phyloP scores from a whole-genome alignment of 73 alveolate species.

The Paramecium tetraurelia region DNA sequence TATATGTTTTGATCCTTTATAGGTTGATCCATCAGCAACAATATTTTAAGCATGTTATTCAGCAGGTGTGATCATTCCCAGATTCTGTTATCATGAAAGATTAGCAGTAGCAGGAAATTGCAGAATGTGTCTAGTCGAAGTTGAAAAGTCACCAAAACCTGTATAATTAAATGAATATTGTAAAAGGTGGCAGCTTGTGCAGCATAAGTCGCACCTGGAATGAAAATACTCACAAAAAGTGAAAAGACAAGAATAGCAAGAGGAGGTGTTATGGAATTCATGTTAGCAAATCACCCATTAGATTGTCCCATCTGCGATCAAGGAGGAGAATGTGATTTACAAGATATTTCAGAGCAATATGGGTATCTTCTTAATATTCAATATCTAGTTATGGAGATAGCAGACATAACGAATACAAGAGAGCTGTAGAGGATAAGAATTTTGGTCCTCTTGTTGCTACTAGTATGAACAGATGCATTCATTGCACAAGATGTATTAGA shows the following conservation, averaged over 20 bases:
- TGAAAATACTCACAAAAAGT: slow-evolving; percentile 83
- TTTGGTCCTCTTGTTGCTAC: slow-evolving; percentile 88
- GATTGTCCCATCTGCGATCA: slow-evolving; percentile 95
- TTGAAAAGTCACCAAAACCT: slow-evolving; percentile 87
- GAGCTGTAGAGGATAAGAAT: slow-evolving; percentile 92
- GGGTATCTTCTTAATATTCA: slow-evolving; percentile 55
- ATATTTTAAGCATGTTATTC: slow-evolving; percentile 69
- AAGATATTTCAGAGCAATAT: slow-evolving; percentile 83
- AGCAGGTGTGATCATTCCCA: slow-evolving; percentile 70
- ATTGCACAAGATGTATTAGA: slow-evolving; percentile 89
- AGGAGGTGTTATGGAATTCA: slow-evolving; percentile 93
- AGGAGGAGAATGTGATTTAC: slow-evolving; percentile 96
- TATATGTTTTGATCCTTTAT: background rate
- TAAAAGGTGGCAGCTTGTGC: slow-evolving; percentile 81
- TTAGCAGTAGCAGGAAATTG: slow-evolving; percentile 92
- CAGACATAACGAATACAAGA: slow-evolving; percentile 82
- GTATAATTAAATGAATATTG: background rate
- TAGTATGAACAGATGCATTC: slow-evolving; percentile 91
- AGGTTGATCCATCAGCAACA: slow-evolving; percentile 70
- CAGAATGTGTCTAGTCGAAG: slow-evolving; percentile 94
- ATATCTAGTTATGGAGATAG: slow-evolving; percentile 67
- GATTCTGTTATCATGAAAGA: slow-evolving; percentile 74
- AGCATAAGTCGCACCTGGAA: slow-evolving; percentile 83
- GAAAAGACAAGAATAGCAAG: slow-evolving; percentile 89
- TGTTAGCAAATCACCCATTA: slow-evolving; percentile 92